A percentile compares a stretch with the other conserved stretches of the same genome.
Conservation (phyloP, 169 alveolate genomes). For the Babesia bigemina region DNA sequence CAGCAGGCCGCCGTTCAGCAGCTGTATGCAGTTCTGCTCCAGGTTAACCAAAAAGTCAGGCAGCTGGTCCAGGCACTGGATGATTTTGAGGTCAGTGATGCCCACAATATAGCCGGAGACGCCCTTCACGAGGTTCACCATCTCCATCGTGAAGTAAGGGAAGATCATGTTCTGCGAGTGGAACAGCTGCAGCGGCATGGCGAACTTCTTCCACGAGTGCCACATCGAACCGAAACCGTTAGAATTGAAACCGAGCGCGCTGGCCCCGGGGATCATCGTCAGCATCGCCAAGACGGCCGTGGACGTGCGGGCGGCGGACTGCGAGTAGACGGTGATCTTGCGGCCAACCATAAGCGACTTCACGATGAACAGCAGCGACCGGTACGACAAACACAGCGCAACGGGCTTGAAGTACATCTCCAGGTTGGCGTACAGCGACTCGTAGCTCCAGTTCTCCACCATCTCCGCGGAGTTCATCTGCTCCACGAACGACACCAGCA, state of each 20-base stretch:
- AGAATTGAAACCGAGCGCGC: slow-evolving; percentile 55
- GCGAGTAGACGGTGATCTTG: slow-evolving; percentile 51
- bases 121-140: slow-evolving; percentile 16
- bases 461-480: slow-evolving; percentile 47
- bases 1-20: slow-evolving; percentile 31
- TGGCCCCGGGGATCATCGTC: slow-evolving; percentile 64
- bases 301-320: slow-evolving; percentile 56
- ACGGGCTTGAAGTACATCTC: slow-evolving; percentile 60
- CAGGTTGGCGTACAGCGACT: slow-evolving; percentile 55
- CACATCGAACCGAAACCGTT: slow-evolving; percentile 58
- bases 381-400: slow-evolving; percentile 42
- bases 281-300: slow-evolving; percentile 48
- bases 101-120: slow-evolving; percentile 53
- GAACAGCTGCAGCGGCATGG: slow-evolving; percentile 61
- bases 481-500: slow-evolving; percentile 51
- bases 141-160: slow-evolving; percentile 48
- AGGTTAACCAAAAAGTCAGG: slow-evolving; percentile 55
- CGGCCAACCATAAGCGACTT: slow-evolving; percentile 49
- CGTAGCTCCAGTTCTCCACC: slow-evolving; percentile 57
- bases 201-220: slow-evolving; percentile 58
- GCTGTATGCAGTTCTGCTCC: slow-evolving; percentile 43
- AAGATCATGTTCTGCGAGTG: slow-evolving; percentile 37
- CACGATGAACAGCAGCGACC: slow-evolving; percentile 38
- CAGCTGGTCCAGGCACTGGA: slow-evolving; percentile 10
- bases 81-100: slow-evolving; percentile 36